phyloP scores from a whole-genome alignment of 1,284 basidiomycete species.

The Sphagnurus paluster region DNA sequence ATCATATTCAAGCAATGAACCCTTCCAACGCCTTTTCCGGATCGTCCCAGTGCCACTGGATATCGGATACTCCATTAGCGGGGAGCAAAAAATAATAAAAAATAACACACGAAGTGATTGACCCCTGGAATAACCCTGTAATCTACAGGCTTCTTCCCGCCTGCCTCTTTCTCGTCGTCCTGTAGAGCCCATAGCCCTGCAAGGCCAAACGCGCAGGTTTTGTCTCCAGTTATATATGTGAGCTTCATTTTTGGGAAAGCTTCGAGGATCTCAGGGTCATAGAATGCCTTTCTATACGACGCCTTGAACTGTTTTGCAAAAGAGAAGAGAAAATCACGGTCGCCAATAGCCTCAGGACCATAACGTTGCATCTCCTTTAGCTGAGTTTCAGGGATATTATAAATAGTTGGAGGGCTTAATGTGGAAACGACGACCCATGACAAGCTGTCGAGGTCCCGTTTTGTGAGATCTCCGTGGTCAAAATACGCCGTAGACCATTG shows the following conservation, averaged over 20 bases:
- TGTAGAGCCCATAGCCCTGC: conserved; percentile 11
- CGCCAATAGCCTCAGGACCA: conserved; percentile 1
- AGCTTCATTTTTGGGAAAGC: conserved; percentile 8
- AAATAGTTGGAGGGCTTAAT: conserved; percentile 11
- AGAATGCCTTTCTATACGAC: conserved; percentile 8
- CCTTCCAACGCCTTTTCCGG: conserved; percentile 3
- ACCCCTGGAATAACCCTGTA: neutral
- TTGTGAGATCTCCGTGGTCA: conserved; percentile 31
- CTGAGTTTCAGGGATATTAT: conserved; percentile 9
- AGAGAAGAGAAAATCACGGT: conserved; percentile 4
- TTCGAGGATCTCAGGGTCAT: conserved; percentile 2
- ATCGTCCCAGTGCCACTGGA: conserved; percentile 12
- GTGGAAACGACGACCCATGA: conserved; percentile 12
- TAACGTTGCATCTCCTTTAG: neutral
- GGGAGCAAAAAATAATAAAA: neutral
- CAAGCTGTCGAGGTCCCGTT: conserved; percentile 23
- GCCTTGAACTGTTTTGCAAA: conserved; percentile 7
- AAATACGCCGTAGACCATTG: conserved; percentile 36
- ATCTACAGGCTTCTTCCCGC: neutral
- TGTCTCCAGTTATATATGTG: conserved; percentile 4
- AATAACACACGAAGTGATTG: conserved; percentile 8
- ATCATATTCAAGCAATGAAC: neutral
- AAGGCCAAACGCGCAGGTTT: conserved; percentile 8
- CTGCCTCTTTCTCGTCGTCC: conserved; percentile 6
- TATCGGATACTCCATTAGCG: neutral